Percentiles rank a stretch among this genome's conserved stretches.
phyloP scores from a whole-genome alignment of 371 early-diverging fungal genomes.

The Actinomortierella ambigua region DNA sequence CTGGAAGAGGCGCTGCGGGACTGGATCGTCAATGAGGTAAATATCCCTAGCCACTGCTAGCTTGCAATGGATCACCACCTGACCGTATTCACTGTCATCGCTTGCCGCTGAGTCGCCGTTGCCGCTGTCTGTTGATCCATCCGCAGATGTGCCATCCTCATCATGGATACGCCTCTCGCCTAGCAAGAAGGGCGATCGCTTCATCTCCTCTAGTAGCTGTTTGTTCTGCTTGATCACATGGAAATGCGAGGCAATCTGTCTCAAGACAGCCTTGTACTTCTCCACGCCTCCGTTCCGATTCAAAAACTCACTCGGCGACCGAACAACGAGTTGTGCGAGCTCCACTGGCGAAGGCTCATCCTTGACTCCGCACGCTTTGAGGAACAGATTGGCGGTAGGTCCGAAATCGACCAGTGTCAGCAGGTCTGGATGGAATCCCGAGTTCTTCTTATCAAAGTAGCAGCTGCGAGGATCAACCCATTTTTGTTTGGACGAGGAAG shows the following conservation, averaged over 20 bases:
- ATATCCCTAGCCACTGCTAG: conserved; percentile 76
- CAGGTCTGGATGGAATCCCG: conserved; percentile 56
- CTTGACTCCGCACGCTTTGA: conserved; percentile 86
- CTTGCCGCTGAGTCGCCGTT: conserved; percentile 18
- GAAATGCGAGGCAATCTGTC: conserved; percentile 78
- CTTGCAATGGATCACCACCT: conserved; percentile 58
- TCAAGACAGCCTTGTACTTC: conserved; percentile 70
- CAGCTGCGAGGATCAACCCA: conserved; percentile 58
- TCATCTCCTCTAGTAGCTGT: conserved; percentile 65
- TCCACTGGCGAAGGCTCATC: conserved; percentile 85
- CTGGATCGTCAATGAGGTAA: conserved; percentile 82
- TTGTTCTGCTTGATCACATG: conserved; percentile 52
- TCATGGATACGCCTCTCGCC: conserved; percentile 46
- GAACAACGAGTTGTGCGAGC: conserved; percentile 71
- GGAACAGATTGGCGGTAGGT: conserved; percentile 70
- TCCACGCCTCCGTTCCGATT: conserved; percentile 67
- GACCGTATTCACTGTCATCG: conserved; percentile 38
- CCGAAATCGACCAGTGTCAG: conserved; percentile 82
- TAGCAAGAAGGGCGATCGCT: conserved; percentile 58
- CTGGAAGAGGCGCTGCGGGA: conserved; percentile 74
- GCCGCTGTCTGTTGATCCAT: conserved; percentile 4
- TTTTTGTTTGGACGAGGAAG: conserved; percentile 15
- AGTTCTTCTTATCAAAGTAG: conserved; percentile 62
- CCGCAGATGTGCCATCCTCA: conserved; percentile 14
- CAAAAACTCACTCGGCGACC: conserved; percentile 74